Evolutionary conservation across 176 grass and related monocot species (phyloP).

Genomic region (Hsuehochloa calcarea): DNA sequence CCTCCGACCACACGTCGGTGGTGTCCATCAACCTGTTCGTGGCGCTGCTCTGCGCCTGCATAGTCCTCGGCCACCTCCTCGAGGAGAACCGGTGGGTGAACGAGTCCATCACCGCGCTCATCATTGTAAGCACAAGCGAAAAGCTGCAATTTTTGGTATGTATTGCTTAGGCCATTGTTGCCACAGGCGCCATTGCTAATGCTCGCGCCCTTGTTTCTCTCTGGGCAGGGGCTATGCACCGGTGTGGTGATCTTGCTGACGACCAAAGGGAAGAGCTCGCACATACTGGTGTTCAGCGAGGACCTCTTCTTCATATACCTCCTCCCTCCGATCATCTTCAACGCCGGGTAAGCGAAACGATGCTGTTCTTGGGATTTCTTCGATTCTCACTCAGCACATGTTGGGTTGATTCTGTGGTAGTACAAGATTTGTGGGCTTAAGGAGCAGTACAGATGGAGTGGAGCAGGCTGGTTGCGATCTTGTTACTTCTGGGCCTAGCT

Average conservation of each 20-base stretch:
- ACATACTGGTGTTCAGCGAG: slow-evolving; percentile 94
- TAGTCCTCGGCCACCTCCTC: slow-evolving; percentile 90
- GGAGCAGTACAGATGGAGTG: not conserved
- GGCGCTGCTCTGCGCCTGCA: slow-evolving; percentile 80
- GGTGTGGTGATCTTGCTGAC: slow-evolving; percentile 85
- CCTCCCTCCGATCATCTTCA: slow-evolving; percentile 97
- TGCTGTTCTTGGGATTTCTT: not conserved
- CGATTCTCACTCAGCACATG: not conserved
- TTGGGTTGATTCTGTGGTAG: not conserved
- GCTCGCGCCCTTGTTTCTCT: not conserved
- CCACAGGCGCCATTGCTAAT: not conserved
- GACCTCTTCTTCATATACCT: slow-evolving; percentile 99
- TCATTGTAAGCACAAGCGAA: slow-evolving; percentile 50
- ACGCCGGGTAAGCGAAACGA: slow-evolving; percentile 66
- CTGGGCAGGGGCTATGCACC: slow-evolving; percentile 74
- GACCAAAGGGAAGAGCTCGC: slow-evolving; percentile 88
- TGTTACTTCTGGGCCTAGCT: slow-evolving; percentile 30
- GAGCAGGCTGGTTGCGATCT: slow-evolving; percentile 22
- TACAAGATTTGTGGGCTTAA: not conserved
- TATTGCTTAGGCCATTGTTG: not conserved
- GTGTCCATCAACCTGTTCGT: slow-evolving; percentile 94
- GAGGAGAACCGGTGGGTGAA: slow-evolving; percentile 96
- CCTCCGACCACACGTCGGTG: slow-evolving; percentile 85
- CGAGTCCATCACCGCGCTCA: slow-evolving; percentile 88
- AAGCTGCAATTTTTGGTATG: not conserved